These are phyloP conservation scores for Dioscorea cayenensis DNA, from an alignment of 116 monocot genomes.

Conservation along the genomic window DNA sequence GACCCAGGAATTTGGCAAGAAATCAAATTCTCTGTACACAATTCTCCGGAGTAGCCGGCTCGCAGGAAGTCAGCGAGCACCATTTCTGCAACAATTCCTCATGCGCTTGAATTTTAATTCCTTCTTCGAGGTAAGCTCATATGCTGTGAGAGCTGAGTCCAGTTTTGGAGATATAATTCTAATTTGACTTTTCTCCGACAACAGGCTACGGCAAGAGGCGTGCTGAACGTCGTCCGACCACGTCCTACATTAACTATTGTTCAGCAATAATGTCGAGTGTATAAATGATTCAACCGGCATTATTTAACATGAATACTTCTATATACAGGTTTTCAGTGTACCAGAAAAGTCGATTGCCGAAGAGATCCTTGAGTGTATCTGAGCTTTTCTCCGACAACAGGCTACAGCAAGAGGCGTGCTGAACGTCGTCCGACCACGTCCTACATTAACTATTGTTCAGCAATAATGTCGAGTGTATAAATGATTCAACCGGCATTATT, in stretches of 20 bases:
- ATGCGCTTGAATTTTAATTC: conserved; percentile 91
- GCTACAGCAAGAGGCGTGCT: conserved; percentile 71
- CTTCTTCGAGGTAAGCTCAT: conserved; percentile 68
- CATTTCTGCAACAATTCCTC: conserved; percentile 79
- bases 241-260: conserved; percentile 20
- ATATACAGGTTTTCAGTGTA: too few species aligned
- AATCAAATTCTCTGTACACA: conserved; percentile 93
- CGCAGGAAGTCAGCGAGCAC: conserved; percentile 87
- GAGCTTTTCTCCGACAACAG: conserved; percentile 24
- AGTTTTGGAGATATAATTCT: not conserved
- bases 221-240: conserved; percentile 50
- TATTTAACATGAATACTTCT: too few species aligned
- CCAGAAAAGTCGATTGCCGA: too few species aligned
- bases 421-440: conserved; percentile 45
- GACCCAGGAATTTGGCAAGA: conserved; percentile 85
- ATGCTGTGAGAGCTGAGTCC: not conserved
- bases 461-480: conserved; percentile 1
- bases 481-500: too few species aligned
- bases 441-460: conserved; percentile 17
- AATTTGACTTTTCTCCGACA: not conserved
- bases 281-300: too few species aligned
- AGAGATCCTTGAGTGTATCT: too few species aligned
- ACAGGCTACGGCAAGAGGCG: conserved; percentile 76
- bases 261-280: conserved; percentile 7
- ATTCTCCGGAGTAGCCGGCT: conserved; percentile 83